Evolutionary conservation across 2,329 filamentous ascomycete genomes (phyloP), one percentile per base, ranked within the genome.

Genomic region (Aspergillus fumigatus): DNA sequence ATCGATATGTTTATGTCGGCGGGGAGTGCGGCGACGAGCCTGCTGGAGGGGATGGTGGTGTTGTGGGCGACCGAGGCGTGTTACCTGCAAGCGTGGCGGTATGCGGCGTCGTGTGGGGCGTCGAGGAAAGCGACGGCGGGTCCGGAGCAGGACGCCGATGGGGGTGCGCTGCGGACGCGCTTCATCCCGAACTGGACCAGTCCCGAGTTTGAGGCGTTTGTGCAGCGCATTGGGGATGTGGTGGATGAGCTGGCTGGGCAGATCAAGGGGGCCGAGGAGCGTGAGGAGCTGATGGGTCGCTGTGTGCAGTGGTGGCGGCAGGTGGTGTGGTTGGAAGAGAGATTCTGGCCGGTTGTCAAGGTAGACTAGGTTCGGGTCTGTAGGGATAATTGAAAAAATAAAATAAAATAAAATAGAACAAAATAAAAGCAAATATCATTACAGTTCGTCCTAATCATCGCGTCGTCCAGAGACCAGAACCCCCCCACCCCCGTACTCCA

Each of bases 11-110:
- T 89, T 4, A 81, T 85, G 55, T 80, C 78, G n/a, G 80, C 79
- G 3, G 77, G 82, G 11, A 78, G 79, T 51, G 73, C 79, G 0
- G 77, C 76, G 7, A 75, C 77, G 2, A 79, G 73, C 1, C 68
- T 89, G 66, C 73, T 92, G 2, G 87, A 91, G 68, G 87, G 86
- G 5, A 78, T 90, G 59, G 81, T 90, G 2, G 80, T 89, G n/a
- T 81, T 92, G 25, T 92, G 88, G 85, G 85, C 84, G n/a, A 90
- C 87, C 1, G 89, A 93, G 73, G 84, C 79, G 49, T 82, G 80
- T 58, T 88, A 87, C 66, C 67, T 86, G 19, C 77, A 82, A 41
- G 80, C 84, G 11, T 88, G 85, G 85, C 77, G 75, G 9, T 73
- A 70, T 65, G 75, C 73, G 23, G 66, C 62, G 3, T 56, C 50